These are phyloP conservation scores for Apophysomyces ossiformis DNA, from an alignment of 371 early-diverging fungal genomes.

Conservation along the genomic window DNA sequence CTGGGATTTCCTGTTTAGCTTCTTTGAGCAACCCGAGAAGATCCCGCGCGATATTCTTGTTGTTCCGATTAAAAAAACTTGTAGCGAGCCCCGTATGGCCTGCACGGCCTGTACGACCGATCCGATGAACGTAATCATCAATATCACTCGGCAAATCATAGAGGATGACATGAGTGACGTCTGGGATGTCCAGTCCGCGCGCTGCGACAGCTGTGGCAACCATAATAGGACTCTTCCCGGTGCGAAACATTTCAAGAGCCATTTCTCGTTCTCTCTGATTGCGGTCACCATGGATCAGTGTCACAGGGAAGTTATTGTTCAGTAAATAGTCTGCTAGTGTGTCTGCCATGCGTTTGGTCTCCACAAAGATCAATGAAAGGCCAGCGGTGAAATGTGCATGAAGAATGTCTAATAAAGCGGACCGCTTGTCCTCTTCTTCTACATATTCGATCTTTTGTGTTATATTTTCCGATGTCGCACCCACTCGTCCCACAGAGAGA, in stretches of 20 bases:
- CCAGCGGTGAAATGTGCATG: slow-evolving; percentile 67
- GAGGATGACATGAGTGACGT: slow-evolving; percentile 86
- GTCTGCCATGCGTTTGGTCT: slow-evolving; percentile 97
- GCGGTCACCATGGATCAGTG: slow-evolving; percentile 94
- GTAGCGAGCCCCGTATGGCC: slow-evolving; percentile 89
- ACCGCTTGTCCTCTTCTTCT: slow-evolving; percentile 80
- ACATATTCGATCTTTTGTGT: slow-evolving; percentile 78
- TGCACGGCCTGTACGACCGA: slow-evolving; percentile 93
- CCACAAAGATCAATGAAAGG: slow-evolving; percentile 94
- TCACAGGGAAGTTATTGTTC: slow-evolving; percentile 74
- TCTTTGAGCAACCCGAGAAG: slow-evolving; percentile 70
- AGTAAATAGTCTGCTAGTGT: slow-evolving; percentile 74
- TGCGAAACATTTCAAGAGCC: slow-evolving; percentile 84
- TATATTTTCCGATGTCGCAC: slow-evolving; percentile 93
- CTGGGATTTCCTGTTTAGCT: slow-evolving; percentile 49
- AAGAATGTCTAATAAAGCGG: slow-evolving; percentile 86
- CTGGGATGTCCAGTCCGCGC: slow-evolving; percentile 93
- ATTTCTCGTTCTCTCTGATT: slow-evolving; percentile 92
- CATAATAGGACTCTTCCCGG: slow-evolving; percentile 85
- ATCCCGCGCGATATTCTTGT: slow-evolving; percentile 79
- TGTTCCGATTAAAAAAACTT: slow-evolving; percentile 94
- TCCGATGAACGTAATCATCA: slow-evolving; percentile 93
- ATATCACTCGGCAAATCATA: slow-evolving; percentile 90
- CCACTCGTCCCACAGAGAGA: slow-evolving; percentile 90
- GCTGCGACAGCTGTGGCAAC: slow-evolving; percentile 99